Percentiles rank a stretch among this genome's conserved stretches.
phyloP scores from a whole-genome alignment of 352 stramenopile species.

The Lagenidium giganteum region DNA sequence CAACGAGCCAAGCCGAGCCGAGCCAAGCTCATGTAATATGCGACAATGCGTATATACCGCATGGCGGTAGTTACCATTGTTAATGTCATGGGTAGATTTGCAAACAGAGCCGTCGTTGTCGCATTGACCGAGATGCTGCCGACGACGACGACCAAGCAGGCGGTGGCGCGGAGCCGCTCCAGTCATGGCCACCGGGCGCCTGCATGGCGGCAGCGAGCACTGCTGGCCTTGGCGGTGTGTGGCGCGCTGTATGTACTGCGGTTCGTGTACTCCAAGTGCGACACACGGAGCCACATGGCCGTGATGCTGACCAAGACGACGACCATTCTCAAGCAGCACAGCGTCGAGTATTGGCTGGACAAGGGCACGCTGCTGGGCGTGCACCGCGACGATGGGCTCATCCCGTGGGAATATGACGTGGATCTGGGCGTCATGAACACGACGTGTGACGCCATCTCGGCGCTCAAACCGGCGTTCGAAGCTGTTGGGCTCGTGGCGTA shows the following conservation, averaged over 20 bases:
- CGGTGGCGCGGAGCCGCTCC: too few relatives aligned
- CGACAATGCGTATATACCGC: too few relatives aligned
- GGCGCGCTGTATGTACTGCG: slow-evolving; percentile 24
- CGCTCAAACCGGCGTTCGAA: slow-evolving; percentile 48
- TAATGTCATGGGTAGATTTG: too few relatives aligned
- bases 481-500: slow-evolving; percentile 45
- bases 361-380: slow-evolving; percentile 60
- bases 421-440: slow-evolving; percentile 61
- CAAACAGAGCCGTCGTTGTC: too few relatives aligned
- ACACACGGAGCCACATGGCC: slow-evolving; percentile 56
- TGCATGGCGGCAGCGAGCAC: too few relatives aligned
- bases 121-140: too few relatives aligned
- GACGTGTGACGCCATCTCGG: slow-evolving; percentile 48
- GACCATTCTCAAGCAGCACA: slow-evolving; percentile 36
- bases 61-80: too few relatives aligned
- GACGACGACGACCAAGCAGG: too few relatives aligned
- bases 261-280: slow-evolving; percentile 57
- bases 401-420: slow-evolving; percentile 68
- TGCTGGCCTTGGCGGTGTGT: slow-evolving; percentile 14
- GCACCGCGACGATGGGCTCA: slow-evolving; percentile 48
- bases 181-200: too few relatives aligned
- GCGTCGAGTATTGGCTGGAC: slow-evolving; percentile 71
- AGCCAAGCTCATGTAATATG: too few relatives aligned
- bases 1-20: too few relatives aligned
- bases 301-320: slow-evolving; percentile 49